Base-by-base conservation (phyloP, 1,139 yeast species). In the Suhomyces choctaworum region DNA sequence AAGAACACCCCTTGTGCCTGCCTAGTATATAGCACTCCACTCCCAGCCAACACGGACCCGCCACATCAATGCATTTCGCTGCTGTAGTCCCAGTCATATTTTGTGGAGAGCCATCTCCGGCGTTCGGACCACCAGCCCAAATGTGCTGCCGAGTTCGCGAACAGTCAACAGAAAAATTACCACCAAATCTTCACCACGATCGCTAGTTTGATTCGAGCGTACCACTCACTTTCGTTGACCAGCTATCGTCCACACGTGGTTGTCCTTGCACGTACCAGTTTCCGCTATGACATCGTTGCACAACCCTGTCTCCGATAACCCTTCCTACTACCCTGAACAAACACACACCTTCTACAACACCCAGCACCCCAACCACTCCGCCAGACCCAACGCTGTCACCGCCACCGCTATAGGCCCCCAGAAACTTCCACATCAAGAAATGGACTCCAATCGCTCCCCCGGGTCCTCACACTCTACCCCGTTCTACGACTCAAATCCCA, bases 201-300 rank as follows among this genome's bases (percentile, higher is more conserved):
- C 20, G 7, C 8, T 17, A 17, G 20, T 8, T 17, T 17, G 20
- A 17, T 6, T 17, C 8, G 20, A n/a, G n/a, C n/a, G n/a, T n/a
- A n/a, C n/a, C n/a, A n/a, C n/a, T n/a, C n/a, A n/a, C n/a, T n/a
- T n/a, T n/a, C n/a, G n/a, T n/a, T n/a, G n/a, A n/a, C n/a, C n/a
- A n/a, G n/a, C n/a, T n/a, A n/a, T n/a, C n/a, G n/a, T n/a, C n/a
- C n/a, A n/a, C n/a, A n/a, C n/a, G n/a, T n/a, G n/a, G n/a, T n/a
- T n/a, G n/a, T n/a, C n/a, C n/a, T n/a, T n/a, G n/a, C n/a, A n/a
- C n/a, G n/a, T n/a, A n/a, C n/a, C 22, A 21, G 10, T 22, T 24
- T 10, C 25, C 31, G 25, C 22, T 14, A 63, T 64, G 68, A 58
- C 69, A 10, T 62, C 68, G 12, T 56, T 65, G 41, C 70, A 63